Evolutionary conservation across 2,329 filamentous ascomycete species (phyloP).

Genomic region (Fusarium chuoi): DNA sequence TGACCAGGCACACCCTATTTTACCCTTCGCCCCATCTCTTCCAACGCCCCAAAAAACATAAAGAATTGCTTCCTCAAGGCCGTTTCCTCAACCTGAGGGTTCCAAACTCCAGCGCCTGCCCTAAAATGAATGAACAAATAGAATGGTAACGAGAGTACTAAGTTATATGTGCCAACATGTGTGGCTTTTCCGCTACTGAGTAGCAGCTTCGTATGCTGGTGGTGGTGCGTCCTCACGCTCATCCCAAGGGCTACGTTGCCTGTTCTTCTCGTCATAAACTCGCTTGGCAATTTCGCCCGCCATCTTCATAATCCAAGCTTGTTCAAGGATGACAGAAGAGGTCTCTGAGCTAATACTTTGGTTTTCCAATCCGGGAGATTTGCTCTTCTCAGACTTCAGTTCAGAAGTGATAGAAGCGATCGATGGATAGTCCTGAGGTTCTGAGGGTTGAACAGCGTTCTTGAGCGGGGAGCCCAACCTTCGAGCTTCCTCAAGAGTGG

Average conservation of each 20-base stretch:
- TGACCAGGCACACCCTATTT: constrained; percentile 38
- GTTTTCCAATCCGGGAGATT: constrained; percentile 46
- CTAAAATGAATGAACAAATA: constrained; percentile 24
- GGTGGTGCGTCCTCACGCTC: constrained; percentile 68
- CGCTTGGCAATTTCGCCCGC: constrained; percentile 89
- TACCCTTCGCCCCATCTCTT: constrained; percentile 24
- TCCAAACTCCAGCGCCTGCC: constrained; percentile 40
- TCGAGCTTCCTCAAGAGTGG: constrained; percentile 40
- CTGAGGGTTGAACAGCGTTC: constrained; percentile 30
- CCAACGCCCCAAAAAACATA: constrained; percentile 36
- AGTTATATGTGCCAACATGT: constrained; percentile 25
- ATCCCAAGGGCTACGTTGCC: constrained; percentile 52
- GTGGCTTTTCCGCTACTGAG: constrained; percentile 47
- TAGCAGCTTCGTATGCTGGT: constrained; percentile 68
- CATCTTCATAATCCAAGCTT: constrained; percentile 93
- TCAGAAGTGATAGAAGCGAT: constrained; percentile 31
- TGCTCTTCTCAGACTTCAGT: constrained; percentile 45
- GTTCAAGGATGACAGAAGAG: constrained; percentile 74
- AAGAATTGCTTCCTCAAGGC: constrained; percentile 21
- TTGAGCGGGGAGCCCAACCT: constrained; percentile 39
- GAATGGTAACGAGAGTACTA: constrained; percentile 35
- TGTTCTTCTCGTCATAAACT: constrained; percentile 85
- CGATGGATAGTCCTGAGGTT: constrained; percentile 26
- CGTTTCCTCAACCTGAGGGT: constrained; percentile 21
- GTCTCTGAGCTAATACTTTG: constrained; percentile 55